Percentiles rank a stretch among this genome's conserved stretches.
phyloP scores from a whole-genome alignment of 352 stramenopile species.

The Phytophthora melonis region DNA sequence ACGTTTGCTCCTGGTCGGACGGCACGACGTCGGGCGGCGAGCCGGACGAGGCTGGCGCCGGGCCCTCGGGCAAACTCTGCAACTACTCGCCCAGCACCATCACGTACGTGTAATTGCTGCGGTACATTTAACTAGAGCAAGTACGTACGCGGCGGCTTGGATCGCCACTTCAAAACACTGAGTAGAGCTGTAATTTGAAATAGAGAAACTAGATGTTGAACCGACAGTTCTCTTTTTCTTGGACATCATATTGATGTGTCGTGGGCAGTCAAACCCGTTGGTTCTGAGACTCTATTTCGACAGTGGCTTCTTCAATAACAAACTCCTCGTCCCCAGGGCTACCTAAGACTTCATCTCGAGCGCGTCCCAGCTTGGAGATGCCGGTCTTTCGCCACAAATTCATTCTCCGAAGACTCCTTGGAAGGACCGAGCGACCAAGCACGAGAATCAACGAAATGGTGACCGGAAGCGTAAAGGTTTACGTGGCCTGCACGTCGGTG shows the following conservation, averaged over 20 bases:
- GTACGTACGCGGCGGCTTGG: neutral
- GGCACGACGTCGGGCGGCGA: conserved; percentile 28
- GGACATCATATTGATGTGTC: no score
- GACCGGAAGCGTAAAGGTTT: conserved; percentile 22
- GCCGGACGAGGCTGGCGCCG: conserved; percentile 25
- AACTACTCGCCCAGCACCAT: conserved; percentile 38
- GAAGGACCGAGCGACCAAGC: no score
- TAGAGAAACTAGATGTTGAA: neutral
- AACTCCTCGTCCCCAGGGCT: neutral
- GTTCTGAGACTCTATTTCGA: no score
- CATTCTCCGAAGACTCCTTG: neutral
- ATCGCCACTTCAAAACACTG: neutral
- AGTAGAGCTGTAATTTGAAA: neutral
- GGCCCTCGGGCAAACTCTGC: conserved; percentile 31
- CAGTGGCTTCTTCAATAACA: neutral
- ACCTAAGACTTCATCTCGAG: no score
- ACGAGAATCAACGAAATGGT: conserved; percentile 1
- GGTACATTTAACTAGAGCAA: neutral
- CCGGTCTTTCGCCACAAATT: neutral
- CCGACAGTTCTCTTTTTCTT: neutral
- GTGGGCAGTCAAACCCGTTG: no score
- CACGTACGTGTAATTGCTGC: conserved; percentile 21
- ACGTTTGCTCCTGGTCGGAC: conserved; percentile 33
- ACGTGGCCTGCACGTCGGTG: conserved; percentile 44
- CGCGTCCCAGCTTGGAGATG: no score